A percentile compares a stretch with the other conserved stretches of the same genome.
These are phyloP conservation scores for Pichia cactophila DNA, from an alignment of 1,139 yeast genomes.

Conservation along the genomic window DNA sequence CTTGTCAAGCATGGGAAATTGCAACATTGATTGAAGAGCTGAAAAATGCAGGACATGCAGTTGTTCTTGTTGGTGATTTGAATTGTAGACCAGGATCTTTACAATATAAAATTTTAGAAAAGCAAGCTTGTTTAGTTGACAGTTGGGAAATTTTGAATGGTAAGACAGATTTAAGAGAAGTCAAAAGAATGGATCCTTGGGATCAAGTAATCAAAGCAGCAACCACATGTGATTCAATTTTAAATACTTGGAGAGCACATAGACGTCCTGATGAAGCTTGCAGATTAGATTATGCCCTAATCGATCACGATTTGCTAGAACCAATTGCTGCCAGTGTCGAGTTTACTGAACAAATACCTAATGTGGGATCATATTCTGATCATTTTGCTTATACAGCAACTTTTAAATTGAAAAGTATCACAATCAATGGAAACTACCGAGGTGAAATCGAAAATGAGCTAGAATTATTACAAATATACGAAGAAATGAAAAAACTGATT, in stretches of 20 bases:
- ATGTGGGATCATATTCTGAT: constrained; percentile 71
- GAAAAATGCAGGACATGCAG: constrained; percentile 70
- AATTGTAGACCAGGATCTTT: constrained; percentile 83
- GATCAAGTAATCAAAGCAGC: constrained; percentile 73
- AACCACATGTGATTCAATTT: constrained; percentile 77
- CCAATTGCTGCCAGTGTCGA: constrained; percentile 59
- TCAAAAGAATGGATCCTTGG: constrained; percentile 48
- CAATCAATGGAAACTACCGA: not conserved
- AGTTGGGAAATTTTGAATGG: constrained; percentile 76
- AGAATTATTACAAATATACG: constrained; percentile 33
- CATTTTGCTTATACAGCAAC: constrained; percentile 83
- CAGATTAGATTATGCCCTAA: constrained; percentile 81
- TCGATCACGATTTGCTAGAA: constrained; percentile 47
- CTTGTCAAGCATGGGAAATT: constrained; percentile 96
- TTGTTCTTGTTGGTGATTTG: constrained; percentile 86
- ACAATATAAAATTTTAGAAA: constrained; percentile 67
- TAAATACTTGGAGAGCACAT: constrained; percentile 78
- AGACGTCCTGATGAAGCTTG: constrained; percentile 70
- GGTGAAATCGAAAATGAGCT: not conserved
- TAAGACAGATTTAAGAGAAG: constrained; percentile 30
- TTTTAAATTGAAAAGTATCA: constrained; percentile 23
- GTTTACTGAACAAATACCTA: constrained; percentile 62
- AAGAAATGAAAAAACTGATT: constrained; percentile 51
- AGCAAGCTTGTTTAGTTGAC: constrained; percentile 64
- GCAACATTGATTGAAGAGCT: constrained; percentile 58